A percentile compares a stretch with the other conserved stretches of the same genome.
phyloP scores from a whole-genome alignment of 139 green algal genomes.

The Chlorella vulgaris region DNA sequence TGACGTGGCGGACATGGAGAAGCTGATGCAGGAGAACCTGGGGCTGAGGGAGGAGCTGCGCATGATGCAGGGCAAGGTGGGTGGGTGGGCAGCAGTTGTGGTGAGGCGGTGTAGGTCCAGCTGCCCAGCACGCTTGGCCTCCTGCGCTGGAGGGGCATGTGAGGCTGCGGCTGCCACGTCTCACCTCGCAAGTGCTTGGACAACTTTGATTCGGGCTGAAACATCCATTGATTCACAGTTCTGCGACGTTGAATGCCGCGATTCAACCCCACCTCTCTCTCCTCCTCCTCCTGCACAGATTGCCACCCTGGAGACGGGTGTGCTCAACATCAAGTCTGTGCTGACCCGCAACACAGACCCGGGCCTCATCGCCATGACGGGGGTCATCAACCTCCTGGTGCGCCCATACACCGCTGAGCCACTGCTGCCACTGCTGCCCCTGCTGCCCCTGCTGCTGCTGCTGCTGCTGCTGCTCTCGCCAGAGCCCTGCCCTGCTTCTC shows the following conservation, averaged over 20 bases:
- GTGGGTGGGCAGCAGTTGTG: neutral
- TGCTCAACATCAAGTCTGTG: constrained; percentile 28
- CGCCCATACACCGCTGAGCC: neutral
- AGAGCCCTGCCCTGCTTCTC: no score
- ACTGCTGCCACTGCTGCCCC: neutral
- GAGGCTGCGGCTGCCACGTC: no score
- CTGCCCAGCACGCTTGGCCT: no score
- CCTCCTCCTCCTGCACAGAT: no score
- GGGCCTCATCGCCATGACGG: constrained; percentile 39
- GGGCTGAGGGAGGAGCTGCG: constrained; percentile 32
- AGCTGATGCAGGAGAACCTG: constrained; percentile 29
- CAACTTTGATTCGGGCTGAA: no score
- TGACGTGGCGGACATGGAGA: constrained; percentile 22
- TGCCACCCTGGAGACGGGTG: constrained; percentile 17
- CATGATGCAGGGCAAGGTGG: constrained; percentile 21
- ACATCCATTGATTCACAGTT: no score
- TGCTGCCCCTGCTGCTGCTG: no score
- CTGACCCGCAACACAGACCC: constrained; percentile 32
- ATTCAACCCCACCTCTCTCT: no score
- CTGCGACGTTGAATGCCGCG: no score
- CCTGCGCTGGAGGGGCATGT: no score
- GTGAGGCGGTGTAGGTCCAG: neutral
- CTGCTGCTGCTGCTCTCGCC: no score
- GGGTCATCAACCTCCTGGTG: constrained; percentile 37
- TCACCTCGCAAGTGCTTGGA: no score